Evolutionary conservation across 345 rosid species (phyloP), one percentile per base, ranked within the genome.

Genomic region (Eucalyptus erythrocorys): DNA sequence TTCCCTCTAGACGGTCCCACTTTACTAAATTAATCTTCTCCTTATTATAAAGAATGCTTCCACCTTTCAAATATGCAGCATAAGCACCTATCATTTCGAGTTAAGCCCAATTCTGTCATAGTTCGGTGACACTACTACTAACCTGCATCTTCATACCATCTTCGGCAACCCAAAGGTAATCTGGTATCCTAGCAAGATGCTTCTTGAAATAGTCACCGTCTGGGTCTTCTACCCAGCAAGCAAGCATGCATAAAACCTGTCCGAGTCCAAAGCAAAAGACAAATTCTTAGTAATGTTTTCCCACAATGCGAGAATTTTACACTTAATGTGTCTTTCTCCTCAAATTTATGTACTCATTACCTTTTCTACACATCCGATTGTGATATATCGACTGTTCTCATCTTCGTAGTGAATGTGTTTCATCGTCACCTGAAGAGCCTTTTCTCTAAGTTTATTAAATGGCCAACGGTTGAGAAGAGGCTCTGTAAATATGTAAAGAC

Each of bases 191-290:
- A 3, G 95, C 93, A 16, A 96, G 94, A 87, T 95, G 96, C 89
- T 92, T 94, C 89, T 96, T 94, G 86, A 92, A 94, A 86, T 71
- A 53, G 71, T 84, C 91, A 13, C 97, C 93, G 13, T 96, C 66
- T 3, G 96, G 94, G 91, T 96, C 94, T 91, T 96, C 97, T 45
- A 91, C 94, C 97, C 96, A 95, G 48, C 96, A 95, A 89, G 96
- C 93, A 53, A 96, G 93, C 95, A 92, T 94, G 85, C 95, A 91
- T 11, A 95, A 53, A 14, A 89, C 93, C 92, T 92, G 89, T 88
- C 85, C 90, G 17, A 90, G 88, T 42, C 90, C 87, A 86, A 22
- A 24, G 15, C 17, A 4, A 32, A n/a, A 57, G 26, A 27, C 27
- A 22, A 24, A 3, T 66, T 32, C 48, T 26, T 2, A 57, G 50